Conservation (phyloP, 208 protist genomes). For the Strigomonas oncopelti region DNA sequence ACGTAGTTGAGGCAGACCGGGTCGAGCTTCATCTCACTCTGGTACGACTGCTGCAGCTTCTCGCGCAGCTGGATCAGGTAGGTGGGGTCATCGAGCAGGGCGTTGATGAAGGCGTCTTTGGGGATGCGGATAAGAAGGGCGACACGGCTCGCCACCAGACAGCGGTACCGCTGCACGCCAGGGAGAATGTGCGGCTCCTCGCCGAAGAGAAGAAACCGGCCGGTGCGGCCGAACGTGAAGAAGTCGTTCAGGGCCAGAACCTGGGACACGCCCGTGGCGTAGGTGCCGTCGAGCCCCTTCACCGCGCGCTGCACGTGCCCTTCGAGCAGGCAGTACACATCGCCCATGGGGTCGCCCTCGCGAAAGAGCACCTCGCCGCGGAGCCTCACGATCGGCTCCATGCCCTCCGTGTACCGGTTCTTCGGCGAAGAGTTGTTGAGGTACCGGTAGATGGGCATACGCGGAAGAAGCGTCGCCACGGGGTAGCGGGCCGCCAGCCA, state of each 20-base stretch:
- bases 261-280: constrained; percentile 41
- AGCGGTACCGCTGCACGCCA: constrained; percentile 62
- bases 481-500: constrained; percentile 44
- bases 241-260: constrained; percentile 57
- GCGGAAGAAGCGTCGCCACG: constrained; percentile 32
- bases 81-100: constrained; percentile 75
- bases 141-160: constrained; percentile 63
- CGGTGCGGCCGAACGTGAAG: constrained; percentile 36
- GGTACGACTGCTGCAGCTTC: constrained; percentile 45
- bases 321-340: constrained; percentile 81
- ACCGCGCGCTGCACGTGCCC: constrained; percentile 57
- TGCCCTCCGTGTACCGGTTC: constrained; percentile 56
- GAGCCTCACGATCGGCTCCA: constrained; percentile 59
- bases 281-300: constrained; percentile 33
- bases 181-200: constrained; percentile 84
- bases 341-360: constrained; percentile 57
- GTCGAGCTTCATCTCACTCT: constrained; percentile 61
- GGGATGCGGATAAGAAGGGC: constrained; percentile 69
- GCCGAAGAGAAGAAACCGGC: constrained; percentile 78
- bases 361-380: constrained; percentile 74
- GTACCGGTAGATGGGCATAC: constrained; percentile 79
- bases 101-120: constrained; percentile 68
- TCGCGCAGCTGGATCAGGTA: constrained; percentile 62
- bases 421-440: constrained; percentile 24
- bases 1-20: constrained; percentile 51